A percentile compares a stretch with the other conserved stretches of the same genome.
Evolutionary conservation across 495 filamentous ascomycete species (phyloP).

Genomic region (Neurospora cerealis): DNA sequence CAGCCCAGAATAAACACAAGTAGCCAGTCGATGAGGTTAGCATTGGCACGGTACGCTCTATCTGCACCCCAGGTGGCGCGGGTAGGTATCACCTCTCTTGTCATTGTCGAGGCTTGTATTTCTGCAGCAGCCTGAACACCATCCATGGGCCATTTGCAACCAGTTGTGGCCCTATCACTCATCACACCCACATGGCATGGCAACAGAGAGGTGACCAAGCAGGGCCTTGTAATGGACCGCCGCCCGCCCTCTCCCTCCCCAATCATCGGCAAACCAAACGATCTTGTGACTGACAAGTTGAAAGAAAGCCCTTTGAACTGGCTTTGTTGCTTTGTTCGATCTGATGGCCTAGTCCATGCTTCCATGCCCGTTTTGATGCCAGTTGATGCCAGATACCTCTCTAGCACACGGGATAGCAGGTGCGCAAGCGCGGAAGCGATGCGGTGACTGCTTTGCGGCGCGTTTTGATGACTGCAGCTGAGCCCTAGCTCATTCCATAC

Average conservation of each 20-base stretch:
- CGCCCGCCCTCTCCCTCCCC: background rate
- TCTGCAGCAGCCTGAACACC: background rate
- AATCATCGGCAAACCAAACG: background rate
- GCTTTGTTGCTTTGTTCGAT: background rate
- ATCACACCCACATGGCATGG: background rate
- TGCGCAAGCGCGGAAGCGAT: background rate
- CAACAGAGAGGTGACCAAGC: background rate
- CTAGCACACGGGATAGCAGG: background rate
- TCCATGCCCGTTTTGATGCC: background rate
- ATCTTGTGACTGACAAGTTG: background rate
- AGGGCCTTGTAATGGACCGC: background rate
- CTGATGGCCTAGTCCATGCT: background rate
- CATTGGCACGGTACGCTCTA: background rate
- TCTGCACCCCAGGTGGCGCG: background rate
- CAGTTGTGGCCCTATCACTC: background rate
- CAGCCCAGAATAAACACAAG: background rate
- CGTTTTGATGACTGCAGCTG: background rate
- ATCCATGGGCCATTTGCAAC: background rate
- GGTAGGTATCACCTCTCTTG: background rate
- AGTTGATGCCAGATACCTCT: background rate
- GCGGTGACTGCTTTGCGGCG: background rate
- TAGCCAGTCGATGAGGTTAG: background rate
- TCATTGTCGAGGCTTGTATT: background rate
- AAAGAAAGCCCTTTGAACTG: background rate
- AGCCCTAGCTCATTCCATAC: background rate